Percentiles rank a stretch among this genome's conserved stretches.
Conservation (phyloP, 2,329 filamentous ascomycete genomes). For the Botrytis tulipae region DNA sequence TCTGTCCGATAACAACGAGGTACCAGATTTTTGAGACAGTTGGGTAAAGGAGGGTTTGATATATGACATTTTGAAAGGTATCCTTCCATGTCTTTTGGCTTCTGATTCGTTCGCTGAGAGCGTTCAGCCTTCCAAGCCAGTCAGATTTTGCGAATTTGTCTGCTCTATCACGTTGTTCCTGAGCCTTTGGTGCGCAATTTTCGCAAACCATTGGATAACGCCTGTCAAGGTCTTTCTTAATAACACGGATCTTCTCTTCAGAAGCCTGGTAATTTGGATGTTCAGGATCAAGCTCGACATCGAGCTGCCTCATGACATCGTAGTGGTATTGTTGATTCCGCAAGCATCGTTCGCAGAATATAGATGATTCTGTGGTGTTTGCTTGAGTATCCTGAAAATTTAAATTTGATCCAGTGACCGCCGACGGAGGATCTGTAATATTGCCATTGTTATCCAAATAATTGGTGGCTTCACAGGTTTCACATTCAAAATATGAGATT, state of each 20-base stretch:
- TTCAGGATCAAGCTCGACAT: constrained; percentile 61
- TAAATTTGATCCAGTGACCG: constrained; percentile 50
- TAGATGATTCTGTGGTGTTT: constrained; percentile 34
- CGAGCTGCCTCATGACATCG: constrained; percentile 74
- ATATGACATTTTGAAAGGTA: constrained; percentile 15
- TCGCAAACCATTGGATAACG: constrained; percentile 88
- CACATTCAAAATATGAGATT: constrained; percentile 68
- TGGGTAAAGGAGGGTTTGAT: constrained; percentile 22
- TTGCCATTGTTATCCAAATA: constrained; percentile 88
- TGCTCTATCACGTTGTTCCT: constrained; percentile 64
- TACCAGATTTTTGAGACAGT: constrained; percentile 31
- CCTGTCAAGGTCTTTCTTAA: constrained; percentile 67
- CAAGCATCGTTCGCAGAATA: constrained; percentile 74
- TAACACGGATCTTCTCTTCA: constrained; percentile 68
- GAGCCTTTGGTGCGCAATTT: constrained; percentile 73
- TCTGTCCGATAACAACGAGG: constrained; percentile 32
- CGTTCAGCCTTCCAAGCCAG: constrained; percentile 52
- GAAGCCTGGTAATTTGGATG: constrained; percentile 67
- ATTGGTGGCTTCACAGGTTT: constrained; percentile 81
- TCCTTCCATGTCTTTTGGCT: constrained; percentile 17
- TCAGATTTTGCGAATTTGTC: constrained; percentile 65
- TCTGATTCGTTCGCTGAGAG: constrained; percentile 12
- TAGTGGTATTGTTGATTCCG: constrained; percentile 86
- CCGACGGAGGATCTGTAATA: constrained; percentile 79
- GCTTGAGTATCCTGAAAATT: constrained; percentile 49